Conservation (phyloP, 176 grass and related monocot species). For the Microstegium vimineum region DNA sequence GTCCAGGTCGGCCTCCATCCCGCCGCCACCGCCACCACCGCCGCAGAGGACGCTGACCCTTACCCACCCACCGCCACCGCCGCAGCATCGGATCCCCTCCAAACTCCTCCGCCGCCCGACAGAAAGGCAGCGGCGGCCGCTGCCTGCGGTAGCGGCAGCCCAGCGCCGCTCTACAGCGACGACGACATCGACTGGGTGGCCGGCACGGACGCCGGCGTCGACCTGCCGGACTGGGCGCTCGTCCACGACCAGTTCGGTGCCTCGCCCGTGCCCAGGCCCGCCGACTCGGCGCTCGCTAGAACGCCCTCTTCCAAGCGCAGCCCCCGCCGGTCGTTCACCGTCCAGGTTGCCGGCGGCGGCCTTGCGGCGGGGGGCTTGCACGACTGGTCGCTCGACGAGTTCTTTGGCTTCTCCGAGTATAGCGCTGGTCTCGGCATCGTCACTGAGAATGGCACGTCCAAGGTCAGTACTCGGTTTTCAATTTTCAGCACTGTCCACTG, state of each 20-base stretch:
- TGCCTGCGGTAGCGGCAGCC: constrained; percentile 4
- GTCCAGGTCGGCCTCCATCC: constrained; percentile 74
- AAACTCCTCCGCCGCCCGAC: background rate
- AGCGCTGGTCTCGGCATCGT: constrained; percentile 53
- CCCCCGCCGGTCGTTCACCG: constrained; percentile 13
- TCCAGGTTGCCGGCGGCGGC: background rate
- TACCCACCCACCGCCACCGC: background rate
- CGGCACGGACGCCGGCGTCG: constrained; percentile 13
- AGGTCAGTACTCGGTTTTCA: constrained; percentile 32
- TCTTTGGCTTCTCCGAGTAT: constrained; percentile 66
- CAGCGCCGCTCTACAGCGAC: constrained; percentile 37
- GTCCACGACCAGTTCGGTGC: constrained; percentile 47
- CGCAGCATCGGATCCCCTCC: background rate
- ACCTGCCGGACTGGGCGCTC: constrained; percentile 45
- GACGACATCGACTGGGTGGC: constrained; percentile 35
- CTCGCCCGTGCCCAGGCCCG: background rate
- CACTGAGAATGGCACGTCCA: constrained; percentile 66
- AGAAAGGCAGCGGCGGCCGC: background rate
- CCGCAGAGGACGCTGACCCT: too few species aligned
- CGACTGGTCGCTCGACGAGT: constrained; percentile 77
- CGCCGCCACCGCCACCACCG: too few species aligned
- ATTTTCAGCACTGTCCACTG: background rate
- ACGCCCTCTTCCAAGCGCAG: constrained; percentile 10
- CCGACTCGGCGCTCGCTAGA: background rate
- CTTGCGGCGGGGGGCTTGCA: constrained; percentile 24